Evolutionary conservation across 805 yeast species (phyloP).

Genomic region (Sungouiella blattae): DNA sequence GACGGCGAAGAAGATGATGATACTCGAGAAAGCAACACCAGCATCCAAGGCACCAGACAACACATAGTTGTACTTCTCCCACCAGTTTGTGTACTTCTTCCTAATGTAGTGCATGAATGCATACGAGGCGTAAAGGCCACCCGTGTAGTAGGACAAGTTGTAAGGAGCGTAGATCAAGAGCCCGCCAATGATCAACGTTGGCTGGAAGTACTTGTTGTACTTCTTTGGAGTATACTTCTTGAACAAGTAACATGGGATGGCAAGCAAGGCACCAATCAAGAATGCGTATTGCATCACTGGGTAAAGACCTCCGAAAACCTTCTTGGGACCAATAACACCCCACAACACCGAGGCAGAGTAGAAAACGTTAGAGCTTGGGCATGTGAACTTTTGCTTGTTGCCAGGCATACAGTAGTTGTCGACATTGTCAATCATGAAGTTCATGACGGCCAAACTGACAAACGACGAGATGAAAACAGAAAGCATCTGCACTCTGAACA

Average conservation of each 20-base stretch:
- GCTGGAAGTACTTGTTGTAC: slow-evolving; percentile 28
- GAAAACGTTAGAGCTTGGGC: slow-evolving; percentile 30
- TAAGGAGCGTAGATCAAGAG: slow-evolving; percentile 30
- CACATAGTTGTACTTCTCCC: slow-evolving; percentile 35
- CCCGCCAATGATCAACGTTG: slow-evolving; percentile 32
- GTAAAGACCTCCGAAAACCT: slow-evolving; percentile 30
- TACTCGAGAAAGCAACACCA: slow-evolving; percentile 32
- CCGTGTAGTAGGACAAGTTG: slow-evolving; percentile 28
- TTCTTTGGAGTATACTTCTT: slow-evolving; percentile 17
- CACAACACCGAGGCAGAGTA: slow-evolving; percentile 58
- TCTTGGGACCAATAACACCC: slow-evolving; percentile 58
- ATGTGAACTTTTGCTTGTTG: slow-evolving; percentile 43
- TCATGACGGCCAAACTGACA: slow-evolving; percentile 20
- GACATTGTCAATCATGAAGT: slow-evolving; percentile 29
- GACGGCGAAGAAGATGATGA: slow-evolving; percentile 37
- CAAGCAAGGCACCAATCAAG: slow-evolving; percentile 30
- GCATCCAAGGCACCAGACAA: slow-evolving; percentile 28
- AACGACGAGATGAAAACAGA: slow-evolving; percentile 20
- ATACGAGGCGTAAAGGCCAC: slow-evolving; percentile 25
- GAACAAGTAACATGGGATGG: slow-evolving; percentile 20
- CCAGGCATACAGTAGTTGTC: slow-evolving; percentile 34
- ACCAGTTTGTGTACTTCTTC: slow-evolving; percentile 27
- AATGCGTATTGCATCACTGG: slow-evolving; percentile 33
- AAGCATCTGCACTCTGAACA: slow-evolving; percentile 41
- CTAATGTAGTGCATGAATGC: slow-evolving; percentile 28